Conservation (phyloP, 1,139 yeast genomes). For the Geotrichum phurueaensis region DNA sequence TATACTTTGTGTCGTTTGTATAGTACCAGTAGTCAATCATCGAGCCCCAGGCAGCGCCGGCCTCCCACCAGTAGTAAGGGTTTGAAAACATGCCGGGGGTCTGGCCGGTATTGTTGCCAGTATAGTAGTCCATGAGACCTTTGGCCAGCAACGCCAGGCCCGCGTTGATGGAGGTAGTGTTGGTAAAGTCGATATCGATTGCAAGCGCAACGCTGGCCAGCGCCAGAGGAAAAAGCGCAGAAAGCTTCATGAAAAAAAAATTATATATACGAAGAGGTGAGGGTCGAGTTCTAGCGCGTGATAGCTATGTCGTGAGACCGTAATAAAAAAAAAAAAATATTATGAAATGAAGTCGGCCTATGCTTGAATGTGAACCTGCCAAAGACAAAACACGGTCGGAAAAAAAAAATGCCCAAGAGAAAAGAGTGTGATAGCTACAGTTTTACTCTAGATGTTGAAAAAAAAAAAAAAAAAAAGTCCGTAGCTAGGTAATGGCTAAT, state of each 20-base stretch:
- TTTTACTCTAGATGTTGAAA: neutral
- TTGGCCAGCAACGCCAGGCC: slow-evolving; percentile 54
- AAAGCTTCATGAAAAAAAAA: slow-evolving; percentile 1
- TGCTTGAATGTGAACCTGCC: neutral
- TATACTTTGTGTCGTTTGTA: slow-evolving; percentile 58
- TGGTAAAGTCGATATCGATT: slow-evolving; percentile 22
- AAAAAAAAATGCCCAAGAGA: neutral
- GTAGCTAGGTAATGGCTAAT: neutral
- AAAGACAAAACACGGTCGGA: neutral
- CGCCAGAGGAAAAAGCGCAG: neutral
- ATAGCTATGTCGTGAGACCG: neutral
- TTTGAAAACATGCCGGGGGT: slow-evolving; percentile 66
- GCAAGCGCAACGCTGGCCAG: slow-evolving; percentile 4
- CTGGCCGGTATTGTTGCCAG: slow-evolving; percentile 48
- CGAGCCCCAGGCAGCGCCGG: too few species aligned
- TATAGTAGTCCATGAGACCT: slow-evolving; percentile 70
- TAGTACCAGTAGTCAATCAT: slow-evolving; percentile 60
- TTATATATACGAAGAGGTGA: neutral
- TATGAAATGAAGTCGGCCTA: neutral
- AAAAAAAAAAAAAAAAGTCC: too few species aligned
- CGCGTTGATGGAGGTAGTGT: slow-evolving; percentile 26
- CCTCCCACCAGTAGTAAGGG: slow-evolving; percentile 94
- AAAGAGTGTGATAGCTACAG: neutral
- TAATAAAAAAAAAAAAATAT: neutral
- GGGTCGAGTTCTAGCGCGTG: neutral